Evolutionary conservation across 371 early-diverging fungal genomes (phyloP).

Genomic region (Lichtheimia ornata): DNA sequence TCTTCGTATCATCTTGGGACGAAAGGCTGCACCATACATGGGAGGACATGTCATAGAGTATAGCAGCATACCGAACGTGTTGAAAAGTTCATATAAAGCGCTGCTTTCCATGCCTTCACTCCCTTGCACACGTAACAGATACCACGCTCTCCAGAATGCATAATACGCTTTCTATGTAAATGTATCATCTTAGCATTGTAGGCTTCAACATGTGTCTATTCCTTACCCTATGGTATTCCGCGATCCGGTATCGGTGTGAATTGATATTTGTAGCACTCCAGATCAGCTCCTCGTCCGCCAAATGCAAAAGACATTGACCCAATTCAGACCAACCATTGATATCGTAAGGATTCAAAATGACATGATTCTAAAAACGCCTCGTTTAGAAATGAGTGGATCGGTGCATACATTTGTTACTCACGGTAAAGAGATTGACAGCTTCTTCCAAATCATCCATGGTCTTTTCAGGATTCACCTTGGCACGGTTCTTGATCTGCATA

Average conservation of each 20-base stretch:
- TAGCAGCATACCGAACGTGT: slow-evolving; percentile 62
- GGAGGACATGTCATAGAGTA: slow-evolving; percentile 69
- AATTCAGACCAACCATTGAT: slow-evolving; percentile 68
- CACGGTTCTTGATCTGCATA: slow-evolving; percentile 57
- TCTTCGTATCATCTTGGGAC: slow-evolving; percentile 8
- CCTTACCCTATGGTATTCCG: slow-evolving; percentile 61
- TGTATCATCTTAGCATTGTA: neutral
- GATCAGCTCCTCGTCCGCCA: slow-evolving; percentile 67
- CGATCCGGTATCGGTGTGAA: slow-evolving; percentile 48
- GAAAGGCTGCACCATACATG: slow-evolving; percentile 63
- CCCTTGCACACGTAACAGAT: slow-evolving; percentile 13
- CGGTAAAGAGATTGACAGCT: slow-evolving; percentile 59
- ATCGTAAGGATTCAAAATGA: slow-evolving; percentile 61
- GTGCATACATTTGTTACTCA: slow-evolving; percentile 17
- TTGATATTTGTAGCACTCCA: slow-evolving; percentile 69
- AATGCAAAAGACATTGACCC: slow-evolving; percentile 55
- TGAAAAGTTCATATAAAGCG: slow-evolving; percentile 44
- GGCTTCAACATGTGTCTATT: neutral
- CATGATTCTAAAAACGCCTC: slow-evolving; percentile 28
- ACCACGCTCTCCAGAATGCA: slow-evolving; percentile 49
- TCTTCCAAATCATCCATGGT: slow-evolving; percentile 62
- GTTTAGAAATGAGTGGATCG: neutral
- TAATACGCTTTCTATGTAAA: slow-evolving; percentile 59
- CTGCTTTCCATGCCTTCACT: slow-evolving; percentile 3
- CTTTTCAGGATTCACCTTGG: slow-evolving; percentile 55